Evolutionary conservation across 2,329 filamentous ascomycete genomes (phyloP), one percentile per base, ranked within the genome.

Genomic region (Aphanoascus verrucosus): DNA sequence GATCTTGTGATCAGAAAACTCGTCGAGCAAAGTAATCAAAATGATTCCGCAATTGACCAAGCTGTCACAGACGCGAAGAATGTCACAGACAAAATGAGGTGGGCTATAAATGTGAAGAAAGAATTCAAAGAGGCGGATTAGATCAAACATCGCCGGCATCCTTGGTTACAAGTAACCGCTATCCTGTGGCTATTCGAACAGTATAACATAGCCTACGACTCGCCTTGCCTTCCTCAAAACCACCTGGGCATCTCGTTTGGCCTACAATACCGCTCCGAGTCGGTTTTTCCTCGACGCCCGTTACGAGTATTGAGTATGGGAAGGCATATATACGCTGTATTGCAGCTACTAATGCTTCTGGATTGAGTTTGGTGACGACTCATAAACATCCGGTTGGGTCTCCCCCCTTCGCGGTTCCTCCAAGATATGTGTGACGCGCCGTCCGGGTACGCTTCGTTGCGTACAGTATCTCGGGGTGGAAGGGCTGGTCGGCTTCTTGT

Each of bases 81-180:
- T 54, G 68, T 69, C 1, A 66, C 70, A 52, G 71, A 64, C 2
- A 63, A 71, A 57, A 75, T 76, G 74, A 73, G 66, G 59, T 76
- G 74, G 72, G 68, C 68, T n/a, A 69, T 75, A 49, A 71, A 69
- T 35, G 61, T 75, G 51, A 69, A 71, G 53, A 59, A 54, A 17
- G 17, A 37, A 43, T 1, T 53, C n/a, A 48, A 43, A 19, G 51
- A 28, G 8, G 19, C 23, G 8, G 51, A 53, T 19, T 53, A 43
- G 34, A n/a, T 3, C 3, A 9, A 14, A 8, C 4, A 8, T 37
- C 8, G 1, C 31, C 11, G 19, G 12, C 14, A 17, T 11, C 9
- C 8, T 37, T 37, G 11, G 35, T 3, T 37, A 37, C 35, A 11
- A 37, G n/a, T 37, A 37, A 11, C 35, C 35, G 23, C 7, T 7